These are phyloP conservation scores for Clavispora carvajalis DNA, from an alignment of 805 yeast species.

Conservation along the genomic window DNA sequence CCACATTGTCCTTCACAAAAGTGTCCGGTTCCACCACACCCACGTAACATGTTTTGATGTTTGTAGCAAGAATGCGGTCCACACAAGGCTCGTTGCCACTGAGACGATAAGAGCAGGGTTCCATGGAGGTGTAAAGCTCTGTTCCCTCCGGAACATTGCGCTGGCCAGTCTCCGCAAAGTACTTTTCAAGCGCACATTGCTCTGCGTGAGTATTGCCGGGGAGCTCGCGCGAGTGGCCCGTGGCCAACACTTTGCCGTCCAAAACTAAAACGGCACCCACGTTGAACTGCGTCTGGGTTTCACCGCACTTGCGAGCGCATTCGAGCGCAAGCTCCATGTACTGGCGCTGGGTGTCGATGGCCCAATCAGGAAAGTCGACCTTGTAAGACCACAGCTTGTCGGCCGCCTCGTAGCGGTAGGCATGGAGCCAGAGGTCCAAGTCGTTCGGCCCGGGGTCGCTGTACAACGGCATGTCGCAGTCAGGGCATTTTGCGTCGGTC, in stretches of 20 bases:
- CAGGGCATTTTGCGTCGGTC: constrained; percentile 52
- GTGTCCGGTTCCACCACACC: constrained; percentile 90
- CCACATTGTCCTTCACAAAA: constrained; percentile 75
- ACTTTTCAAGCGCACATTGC: constrained; percentile 85
- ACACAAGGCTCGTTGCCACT: constrained; percentile 91
- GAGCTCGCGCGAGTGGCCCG: constrained; percentile 86
- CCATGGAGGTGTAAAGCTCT: constrained; percentile 92
- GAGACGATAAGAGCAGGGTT: constrained; percentile 84
- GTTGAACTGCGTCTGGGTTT: constrained; percentile 79
- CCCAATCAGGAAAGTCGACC: constrained; percentile 83
- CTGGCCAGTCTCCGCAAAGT: constrained; percentile 35
- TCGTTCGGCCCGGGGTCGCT: constrained; percentile 89
- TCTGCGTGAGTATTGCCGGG: constrained; percentile 98
- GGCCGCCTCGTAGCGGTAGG: constrained; percentile 66
- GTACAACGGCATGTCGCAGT: constrained; percentile 66
- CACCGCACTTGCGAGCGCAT: constrained; percentile 76
- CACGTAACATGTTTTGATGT: constrained; percentile 73
- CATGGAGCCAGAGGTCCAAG: constrained; percentile 86
- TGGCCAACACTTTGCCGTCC: constrained; percentile 55
- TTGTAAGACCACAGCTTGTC: constrained; percentile 63
- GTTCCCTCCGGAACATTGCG: constrained; percentile 64
- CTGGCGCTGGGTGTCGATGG: constrained; percentile 48
- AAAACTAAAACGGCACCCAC: constrained; percentile 87
- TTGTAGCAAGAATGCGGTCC: constrained; percentile 60
- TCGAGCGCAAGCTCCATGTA: constrained; percentile 74